These are phyloP conservation scores for Moesziomyces aphidis DNA, from an alignment of 1,284 basidiomycete genomes.

Conservation along the genomic window DNA sequence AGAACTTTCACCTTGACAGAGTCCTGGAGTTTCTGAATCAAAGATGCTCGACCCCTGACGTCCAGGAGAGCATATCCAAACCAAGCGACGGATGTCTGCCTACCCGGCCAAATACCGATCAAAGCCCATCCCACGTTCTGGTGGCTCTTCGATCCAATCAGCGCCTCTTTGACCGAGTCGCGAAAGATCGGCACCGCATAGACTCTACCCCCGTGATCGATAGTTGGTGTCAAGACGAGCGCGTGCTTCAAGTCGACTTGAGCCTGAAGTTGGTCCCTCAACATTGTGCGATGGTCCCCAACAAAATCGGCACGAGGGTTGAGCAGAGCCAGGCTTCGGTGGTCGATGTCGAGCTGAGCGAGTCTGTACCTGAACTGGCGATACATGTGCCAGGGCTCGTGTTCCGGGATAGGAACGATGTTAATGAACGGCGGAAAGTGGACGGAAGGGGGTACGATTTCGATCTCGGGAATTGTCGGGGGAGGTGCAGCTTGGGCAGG, in stretches of 20 bases:
- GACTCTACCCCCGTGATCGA: conserved; percentile 2
- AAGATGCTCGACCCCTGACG: neutral
- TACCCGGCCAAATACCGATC: neutral
- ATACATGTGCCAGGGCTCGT: neutral
- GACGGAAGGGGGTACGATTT: neutral
- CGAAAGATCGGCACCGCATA: conserved; percentile 14
- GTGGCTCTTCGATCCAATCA: neutral
- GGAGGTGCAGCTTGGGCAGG: neutral
- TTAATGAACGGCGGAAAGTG: neutral
- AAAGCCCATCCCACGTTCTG: conserved; percentile 11
- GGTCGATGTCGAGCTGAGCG: neutral
- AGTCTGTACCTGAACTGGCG: neutral
- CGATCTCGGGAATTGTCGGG: too few species aligned
- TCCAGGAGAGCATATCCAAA: conserved; percentile 8
- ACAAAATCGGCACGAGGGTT: too few species aligned
- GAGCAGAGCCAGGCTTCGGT: neutral
- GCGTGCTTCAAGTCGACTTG: conserved; percentile 5
- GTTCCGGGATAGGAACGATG: neutral
- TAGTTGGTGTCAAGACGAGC: neutral
- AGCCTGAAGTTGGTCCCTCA: conserved; percentile 4
- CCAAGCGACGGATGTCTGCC: conserved; percentile 2
- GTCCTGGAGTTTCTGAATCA: neutral
- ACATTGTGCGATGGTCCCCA: conserved; percentile 2
- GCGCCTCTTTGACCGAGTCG: neutral
- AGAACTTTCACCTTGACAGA: neutral